Evolutionary conservation across 2,329 filamentous ascomycete species (phyloP).

Genomic region (Aspergillus amoenus): DNA sequence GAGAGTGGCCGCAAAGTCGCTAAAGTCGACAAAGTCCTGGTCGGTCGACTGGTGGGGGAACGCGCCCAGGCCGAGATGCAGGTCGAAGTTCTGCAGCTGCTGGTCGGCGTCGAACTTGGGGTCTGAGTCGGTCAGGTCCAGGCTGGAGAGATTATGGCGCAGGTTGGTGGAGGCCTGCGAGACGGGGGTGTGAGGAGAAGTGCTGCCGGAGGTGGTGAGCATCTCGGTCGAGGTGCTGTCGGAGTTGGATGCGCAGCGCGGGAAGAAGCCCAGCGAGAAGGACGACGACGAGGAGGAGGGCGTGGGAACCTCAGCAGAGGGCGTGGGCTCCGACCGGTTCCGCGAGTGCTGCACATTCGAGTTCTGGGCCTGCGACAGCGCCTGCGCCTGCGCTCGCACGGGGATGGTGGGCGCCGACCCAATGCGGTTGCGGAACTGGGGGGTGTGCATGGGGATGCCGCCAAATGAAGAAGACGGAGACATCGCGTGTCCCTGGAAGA

Average conservation of each 20-base stretch:
- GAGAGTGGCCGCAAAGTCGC: constrained; percentile 31
- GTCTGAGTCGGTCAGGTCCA: constrained; percentile 4
- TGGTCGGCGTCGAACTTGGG: constrained; percentile 26
- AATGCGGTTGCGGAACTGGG: constrained; percentile 34
- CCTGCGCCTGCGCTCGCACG: constrained; percentile 17
- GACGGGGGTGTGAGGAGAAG: constrained; percentile 11
- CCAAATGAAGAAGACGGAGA: constrained; percentile 21
- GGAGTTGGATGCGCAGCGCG: constrained; percentile 9
- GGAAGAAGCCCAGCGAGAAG: not conserved
- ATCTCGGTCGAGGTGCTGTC: constrained; percentile 25
- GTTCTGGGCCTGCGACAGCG: not conserved
- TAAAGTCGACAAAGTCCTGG: constrained; percentile 24
- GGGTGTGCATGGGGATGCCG: constrained; percentile 19
- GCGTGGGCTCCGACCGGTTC: constrained; percentile 20
- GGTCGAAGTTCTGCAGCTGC: constrained; percentile 26
- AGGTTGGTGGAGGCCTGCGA: constrained; percentile 7
- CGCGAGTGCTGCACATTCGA: constrained; percentile 12
- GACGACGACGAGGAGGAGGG: not conserved
- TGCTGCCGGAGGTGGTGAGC: constrained; percentile 28
- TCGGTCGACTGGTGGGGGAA: constrained; percentile 1
- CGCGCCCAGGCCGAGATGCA: constrained; percentile 28
- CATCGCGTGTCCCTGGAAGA: constrained; percentile 21
- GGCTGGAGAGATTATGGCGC: constrained; percentile 6
- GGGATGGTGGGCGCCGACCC: constrained; percentile 35
- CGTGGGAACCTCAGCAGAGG: not conserved